A percentile compares a stretch with the other conserved stretches of the same genome.
Conservation (phyloP, 23 red algal species). For the Gracilaria vermiculophylla region DNA sequence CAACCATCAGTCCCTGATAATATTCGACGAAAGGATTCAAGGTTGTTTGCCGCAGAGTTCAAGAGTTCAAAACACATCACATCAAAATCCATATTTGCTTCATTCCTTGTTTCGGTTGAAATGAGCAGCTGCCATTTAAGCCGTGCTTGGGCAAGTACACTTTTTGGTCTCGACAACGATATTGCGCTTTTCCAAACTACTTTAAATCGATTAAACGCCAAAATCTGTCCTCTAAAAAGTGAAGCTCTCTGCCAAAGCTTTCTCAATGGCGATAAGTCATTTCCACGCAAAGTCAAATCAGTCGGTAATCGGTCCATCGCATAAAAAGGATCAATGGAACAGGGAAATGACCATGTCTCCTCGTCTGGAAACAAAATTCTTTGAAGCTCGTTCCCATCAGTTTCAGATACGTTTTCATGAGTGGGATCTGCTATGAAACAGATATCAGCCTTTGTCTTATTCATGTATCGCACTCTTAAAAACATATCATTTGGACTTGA, state of each 20-base stretch:
- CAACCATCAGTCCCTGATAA: neutral
- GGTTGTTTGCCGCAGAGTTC: neutral
- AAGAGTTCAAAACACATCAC: conserved; percentile 1
- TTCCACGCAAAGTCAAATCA: neutral
- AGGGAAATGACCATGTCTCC: neutral
- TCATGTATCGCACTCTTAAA: neutral
- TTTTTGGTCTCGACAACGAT: neutral
- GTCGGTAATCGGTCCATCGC: conserved; percentile 16
- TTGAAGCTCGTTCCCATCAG: neutral
- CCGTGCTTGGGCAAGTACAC: neutral
- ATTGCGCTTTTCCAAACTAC: neutral
- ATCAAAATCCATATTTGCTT: neutral
- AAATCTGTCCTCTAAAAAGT: neutral
- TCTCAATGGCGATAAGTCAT: neutral
- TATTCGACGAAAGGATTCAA: neutral
- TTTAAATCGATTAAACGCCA: neutral
- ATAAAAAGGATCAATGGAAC: conserved; percentile 17
- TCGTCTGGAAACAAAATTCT: neutral
- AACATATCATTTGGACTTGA: neutral
- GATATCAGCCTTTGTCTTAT: neutral
- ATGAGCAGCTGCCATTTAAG: neutral
- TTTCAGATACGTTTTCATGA: neutral
- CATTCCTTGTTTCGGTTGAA: too few relatives aligned
- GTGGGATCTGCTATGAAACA: neutral
- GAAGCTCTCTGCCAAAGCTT: neutral